phyloP scores from a whole-genome alignment of 495 filamentous ascomycete species.

The Penicillium bialowiezense region DNA sequence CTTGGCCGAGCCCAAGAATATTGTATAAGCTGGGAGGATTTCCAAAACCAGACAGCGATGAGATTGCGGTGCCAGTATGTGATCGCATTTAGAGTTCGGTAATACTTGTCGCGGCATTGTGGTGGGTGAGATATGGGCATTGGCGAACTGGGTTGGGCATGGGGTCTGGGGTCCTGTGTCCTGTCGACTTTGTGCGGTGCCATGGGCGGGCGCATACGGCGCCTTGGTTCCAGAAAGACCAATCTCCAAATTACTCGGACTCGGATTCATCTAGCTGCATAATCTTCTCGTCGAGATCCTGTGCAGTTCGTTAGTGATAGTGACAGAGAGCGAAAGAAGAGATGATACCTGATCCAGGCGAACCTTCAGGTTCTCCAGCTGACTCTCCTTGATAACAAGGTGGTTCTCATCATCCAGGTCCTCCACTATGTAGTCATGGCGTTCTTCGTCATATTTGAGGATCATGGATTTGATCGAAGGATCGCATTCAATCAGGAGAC shows the following conservation, averaged over 20 bases:
- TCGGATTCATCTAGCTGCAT: conserved; percentile 53
- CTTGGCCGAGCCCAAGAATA: no score
- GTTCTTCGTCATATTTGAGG: conserved; percentile 64
- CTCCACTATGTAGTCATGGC: conserved; percentile 71
- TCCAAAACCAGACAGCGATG: no score
- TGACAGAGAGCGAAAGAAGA: not conserved
- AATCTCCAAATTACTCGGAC: conserved; percentile 34
- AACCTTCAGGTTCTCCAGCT: conserved; percentile 57
- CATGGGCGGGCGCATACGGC: no score
- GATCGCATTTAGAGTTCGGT: no score
- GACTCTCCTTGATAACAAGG: conserved; percentile 69
- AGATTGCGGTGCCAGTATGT: no score
- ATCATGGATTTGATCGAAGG: conserved; percentile 76
- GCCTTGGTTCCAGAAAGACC: no score
- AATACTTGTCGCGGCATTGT: no score
- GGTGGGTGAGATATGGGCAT: no score
- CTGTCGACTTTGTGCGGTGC: no score
- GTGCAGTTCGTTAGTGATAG: conserved; percentile 2
- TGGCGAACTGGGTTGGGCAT: no score
- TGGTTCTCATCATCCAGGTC: conserved; percentile 69
- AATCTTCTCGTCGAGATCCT: conserved; percentile 55
- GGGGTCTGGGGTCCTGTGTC: no score
- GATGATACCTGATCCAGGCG: conserved; percentile 58
- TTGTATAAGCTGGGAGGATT: no score
- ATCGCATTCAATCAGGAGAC: conserved; percentile 74